Evolutionary conservation across 257 asterid genomes (phyloP), one percentile per base, ranked within the genome.

Genomic region (Phtheirospermum japonicum): DNA sequence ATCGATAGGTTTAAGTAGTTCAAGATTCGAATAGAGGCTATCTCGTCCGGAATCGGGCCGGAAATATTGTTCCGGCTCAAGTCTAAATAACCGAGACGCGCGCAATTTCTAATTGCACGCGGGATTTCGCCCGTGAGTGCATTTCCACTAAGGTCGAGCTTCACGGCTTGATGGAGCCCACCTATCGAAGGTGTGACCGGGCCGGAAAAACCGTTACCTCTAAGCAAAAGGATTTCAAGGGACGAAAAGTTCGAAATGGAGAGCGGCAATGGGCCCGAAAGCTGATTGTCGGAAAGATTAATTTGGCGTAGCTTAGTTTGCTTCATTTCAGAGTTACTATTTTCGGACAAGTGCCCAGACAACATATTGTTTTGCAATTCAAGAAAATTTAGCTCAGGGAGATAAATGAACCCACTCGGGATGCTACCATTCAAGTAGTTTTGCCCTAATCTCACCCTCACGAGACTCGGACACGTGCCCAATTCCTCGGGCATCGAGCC

Each of bases 351-450:
- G 58, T 64, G 49, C 36, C 90, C 94, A 10, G 93, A 80, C 69
- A 87, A 67, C 66, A 76, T 73, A 59, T 87, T 87, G 67, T 66
- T 80, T 20, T 87, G 95, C 57, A 87, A 52, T 70, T 87, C 95
- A 26, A 87, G 76, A 56, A 87, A 81, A 65, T 84, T 81, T 7
- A 87, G 63, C 14, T 77, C 77, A 13, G 95, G 95, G 75, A 87
- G 67, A 80, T 84, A 87, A 59, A 84, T 80, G 55, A 87, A 74
- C 23, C 80, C 93, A 65, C 76, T 57, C 11, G 95, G 95, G 26
- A 87, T 77, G 70, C 85, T 85, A 7, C 95, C 95, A 64, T 87
- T 85, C 43, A 87, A 70, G 69, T 71, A 84, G 58, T 87, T 87
- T 7, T 87, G 85, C 23, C 93, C 90, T 68, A 87, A 66, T 50